A percentile compares a stretch with the other conserved stretches of the same genome.
Evolutionary conservation across 352 stramenopile species (phyloP).

Genomic region (Plasmopara muralis): DNA sequence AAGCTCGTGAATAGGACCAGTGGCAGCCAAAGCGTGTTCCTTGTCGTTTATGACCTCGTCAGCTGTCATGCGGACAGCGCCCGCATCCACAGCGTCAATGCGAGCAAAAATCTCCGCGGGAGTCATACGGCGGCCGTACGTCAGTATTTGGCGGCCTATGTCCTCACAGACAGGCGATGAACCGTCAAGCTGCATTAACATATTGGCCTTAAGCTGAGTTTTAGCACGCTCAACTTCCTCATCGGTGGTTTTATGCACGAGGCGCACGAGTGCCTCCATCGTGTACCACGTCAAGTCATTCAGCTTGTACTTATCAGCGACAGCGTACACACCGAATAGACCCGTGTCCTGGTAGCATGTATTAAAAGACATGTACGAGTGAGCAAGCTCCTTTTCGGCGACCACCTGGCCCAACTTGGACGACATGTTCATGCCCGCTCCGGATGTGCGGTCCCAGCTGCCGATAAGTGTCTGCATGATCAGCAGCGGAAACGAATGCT

Average conservation of each 20-base stretch:
- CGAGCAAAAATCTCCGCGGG: slow-evolving; percentile 98
- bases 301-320: slow-evolving; percentile 92
- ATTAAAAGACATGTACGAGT: slow-evolving; percentile 99
- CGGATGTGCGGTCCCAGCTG: slow-evolving; percentile 89
- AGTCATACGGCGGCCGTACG: slow-evolving; percentile 94
- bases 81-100: slow-evolving; percentile 97
- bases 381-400: slow-evolving; percentile 92
- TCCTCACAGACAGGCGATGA: slow-evolving; percentile 98
- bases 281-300: slow-evolving; percentile 93
- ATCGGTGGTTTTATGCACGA: slow-evolving; percentile 95
- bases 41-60: slow-evolving; percentile 96
- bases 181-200: slow-evolving; percentile 99
- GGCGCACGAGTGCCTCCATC: slow-evolving; percentile 91
- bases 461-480: slow-evolving; percentile 95
- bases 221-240: slow-evolving; percentile 97
- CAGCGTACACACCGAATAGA: slow-evolving; percentile 98
- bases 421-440: slow-evolving; percentile 92
- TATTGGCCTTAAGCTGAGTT: slow-evolving; percentile 98
- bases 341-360: slow-evolving; percentile 99
- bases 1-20: slow-evolving; percentile 97
- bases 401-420: slow-evolving; percentile 96
- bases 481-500: slow-evolving; percentile 98
- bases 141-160: slow-evolving; percentile 98
- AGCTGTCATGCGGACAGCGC: slow-evolving; percentile 86
- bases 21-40: slow-evolving; percentile 96